Conservation (phyloP, 768 basidiomycete species). For the Kwoniella pini region DNA sequence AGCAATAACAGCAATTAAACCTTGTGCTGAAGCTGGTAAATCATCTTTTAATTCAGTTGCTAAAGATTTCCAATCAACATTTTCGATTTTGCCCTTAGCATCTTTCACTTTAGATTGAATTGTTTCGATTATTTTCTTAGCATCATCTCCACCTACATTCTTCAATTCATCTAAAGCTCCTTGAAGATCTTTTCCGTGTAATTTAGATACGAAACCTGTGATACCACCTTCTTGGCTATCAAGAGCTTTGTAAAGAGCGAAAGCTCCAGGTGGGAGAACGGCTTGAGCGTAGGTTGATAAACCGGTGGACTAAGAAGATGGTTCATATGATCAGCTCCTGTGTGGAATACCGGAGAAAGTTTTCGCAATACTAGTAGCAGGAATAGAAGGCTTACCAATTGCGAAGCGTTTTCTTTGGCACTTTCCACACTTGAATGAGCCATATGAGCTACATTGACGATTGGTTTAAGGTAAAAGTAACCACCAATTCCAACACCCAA, state of each 20-base stretch:
- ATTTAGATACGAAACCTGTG: conserved; percentile 42
- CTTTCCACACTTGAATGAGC: conserved; percentile 34
- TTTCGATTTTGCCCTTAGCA: conserved; percentile 45
- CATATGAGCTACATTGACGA: conserved; percentile 42
- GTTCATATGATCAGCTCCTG: no score
- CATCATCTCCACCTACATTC: conserved; percentile 49
- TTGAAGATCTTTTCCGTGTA: conserved; percentile 49
- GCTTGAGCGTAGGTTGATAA: conserved; percentile 29
- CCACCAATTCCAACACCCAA: conserved; percentile 44
- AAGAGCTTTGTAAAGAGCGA: conserved; percentile 41
- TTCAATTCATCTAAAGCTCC: conserved; percentile 49
- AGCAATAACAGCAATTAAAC: conserved; percentile 47
- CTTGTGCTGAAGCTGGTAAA: conserved; percentile 43
- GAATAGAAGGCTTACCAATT: conserved; percentile 26
- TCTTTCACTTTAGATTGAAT: conserved; percentile 50
- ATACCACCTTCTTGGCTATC: conserved; percentile 43
- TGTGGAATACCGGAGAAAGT: no score
- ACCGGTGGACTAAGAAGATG: background rate
- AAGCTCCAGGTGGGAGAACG: conserved; percentile 39
- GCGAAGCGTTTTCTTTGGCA: conserved; percentile 32
- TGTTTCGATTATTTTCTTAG: conserved; percentile 46
- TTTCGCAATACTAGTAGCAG: background rate
- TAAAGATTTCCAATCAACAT: conserved; percentile 51
- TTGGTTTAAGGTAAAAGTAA: conserved; percentile 47
- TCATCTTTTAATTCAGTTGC: conserved; percentile 46